Evolutionary conservation across 768 basidiomycete genomes (phyloP), one percentile per base, ranked within the genome.

Genomic region (Auriculariales sp.): DNA sequence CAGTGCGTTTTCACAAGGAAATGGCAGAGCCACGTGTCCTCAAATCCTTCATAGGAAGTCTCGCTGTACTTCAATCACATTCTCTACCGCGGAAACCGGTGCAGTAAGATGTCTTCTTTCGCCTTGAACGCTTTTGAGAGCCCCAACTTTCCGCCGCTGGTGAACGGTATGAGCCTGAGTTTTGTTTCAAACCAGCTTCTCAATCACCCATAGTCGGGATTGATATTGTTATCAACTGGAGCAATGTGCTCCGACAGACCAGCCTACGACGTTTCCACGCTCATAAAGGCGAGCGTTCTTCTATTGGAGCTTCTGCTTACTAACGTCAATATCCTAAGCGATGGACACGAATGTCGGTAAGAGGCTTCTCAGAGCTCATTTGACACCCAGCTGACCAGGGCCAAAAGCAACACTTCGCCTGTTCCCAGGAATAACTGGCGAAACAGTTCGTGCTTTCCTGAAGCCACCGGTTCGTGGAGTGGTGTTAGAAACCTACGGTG

Each of bases 1-100:
- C 93, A 60, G 88, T 84, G 66, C 27, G 54, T 10, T 19, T 25
- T 3, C n/a, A n/a, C n/a, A n/a, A n/a, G n/a, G n/a, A n/a, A n/a
- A n/a, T n/a, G n/a, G n/a, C n/a, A n/a, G 28, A 15, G 15, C 28
- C 31, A 11, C 4, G 14, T 4, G 30, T 33, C 22, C 28, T 6
- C 14, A 30, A 27, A 31, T 28, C 11, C 19, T 3, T 14, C 19
- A 28, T 10, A 59, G n/a, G 88, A 91, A 61, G 85, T 83, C 57
- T 80, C 81, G 57, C 61, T 95, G 25, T 94, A 82, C 67, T 97
- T 95, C 68, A 90, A 93, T 57, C 86, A 92, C 58, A 81, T 78
- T 0, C 74, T 94, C 3, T 90, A 78, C 60, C 75, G 93, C 47
- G 93, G 88, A 5, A 90, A 88, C 60, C 73, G 88, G 54, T 85